A percentile compares a stretch with the other conserved stretches of the same genome.
Evolutionary conservation across 78 protist species (phyloP).

Genomic region (Dictyostelium firmibasis): DNA sequence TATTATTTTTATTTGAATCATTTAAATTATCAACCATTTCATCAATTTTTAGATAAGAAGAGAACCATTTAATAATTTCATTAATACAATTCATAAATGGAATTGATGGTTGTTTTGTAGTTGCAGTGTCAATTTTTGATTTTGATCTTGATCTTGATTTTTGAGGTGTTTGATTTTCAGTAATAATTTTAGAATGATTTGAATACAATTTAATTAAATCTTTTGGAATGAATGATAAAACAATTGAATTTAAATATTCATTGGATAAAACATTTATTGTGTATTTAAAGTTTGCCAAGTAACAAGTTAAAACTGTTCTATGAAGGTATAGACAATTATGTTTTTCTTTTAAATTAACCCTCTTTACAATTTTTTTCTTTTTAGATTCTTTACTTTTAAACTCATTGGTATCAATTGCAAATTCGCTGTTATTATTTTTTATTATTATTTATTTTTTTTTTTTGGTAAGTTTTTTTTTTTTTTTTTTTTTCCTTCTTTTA

Average conservation of each 20-base stretch:
- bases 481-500: not conserved
- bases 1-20: not conserved
- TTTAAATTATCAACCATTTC: not conserved
- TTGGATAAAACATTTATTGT: not conserved
- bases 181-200: not conserved
- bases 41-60: not conserved
- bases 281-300: conserved; percentile 6
- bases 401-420: not conserved
- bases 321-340: not conserved
- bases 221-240: conserved; percentile 23
- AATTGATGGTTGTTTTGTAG: not conserved
- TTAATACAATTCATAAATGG: not conserved
- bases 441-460: too few species aligned
- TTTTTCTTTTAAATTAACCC: not conserved
- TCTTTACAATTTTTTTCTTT: not conserved
- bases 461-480: too few species aligned
- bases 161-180: not conserved
- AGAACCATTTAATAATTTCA: conserved; percentile 4
- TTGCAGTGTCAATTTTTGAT: not conserved
- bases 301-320: conserved; percentile 5
- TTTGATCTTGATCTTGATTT: not conserved
- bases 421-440: not conserved
- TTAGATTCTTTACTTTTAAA: not conserved
- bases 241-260: not conserved
- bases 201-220: not conserved